Conservation (phyloP, 2,329 filamentous ascomycete genomes). For the Aspergillus sp. region DNA sequence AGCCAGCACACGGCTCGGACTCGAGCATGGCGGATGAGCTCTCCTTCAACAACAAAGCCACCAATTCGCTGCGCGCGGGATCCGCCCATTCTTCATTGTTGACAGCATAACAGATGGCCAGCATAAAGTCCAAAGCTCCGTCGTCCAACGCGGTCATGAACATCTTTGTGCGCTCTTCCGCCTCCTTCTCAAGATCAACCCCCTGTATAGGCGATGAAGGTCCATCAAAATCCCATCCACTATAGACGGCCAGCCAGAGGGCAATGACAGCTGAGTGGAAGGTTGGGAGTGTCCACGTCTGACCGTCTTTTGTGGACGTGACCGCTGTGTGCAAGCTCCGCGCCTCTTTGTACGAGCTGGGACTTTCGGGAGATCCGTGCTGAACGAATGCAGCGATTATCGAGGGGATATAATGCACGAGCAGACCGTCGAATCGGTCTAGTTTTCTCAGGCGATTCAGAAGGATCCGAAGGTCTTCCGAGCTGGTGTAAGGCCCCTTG, state of each 20-base stretch:
- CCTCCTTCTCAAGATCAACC: slow-evolving; percentile 66
- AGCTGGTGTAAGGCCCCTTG: slow-evolving; percentile 68
- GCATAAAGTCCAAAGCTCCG: slow-evolving; percentile 86
- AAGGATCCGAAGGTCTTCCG: slow-evolving; percentile 72
- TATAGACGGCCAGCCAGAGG: slow-evolving; percentile 93
- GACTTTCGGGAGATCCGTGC: slow-evolving; percentile 75
- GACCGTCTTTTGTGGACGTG: slow-evolving; percentile 63
- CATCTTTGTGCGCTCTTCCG: slow-evolving; percentile 66
- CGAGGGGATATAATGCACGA: slow-evolving; percentile 79
- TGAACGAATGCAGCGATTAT: slow-evolving; percentile 73
- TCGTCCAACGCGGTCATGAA: slow-evolving; percentile 80
- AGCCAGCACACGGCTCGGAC: slow-evolving; percentile 64
- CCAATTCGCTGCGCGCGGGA: slow-evolving; percentile 76
- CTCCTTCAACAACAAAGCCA: slow-evolving; percentile 79
- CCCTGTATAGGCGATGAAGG: slow-evolving; percentile 58
- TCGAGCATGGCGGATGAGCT: slow-evolving; percentile 69
- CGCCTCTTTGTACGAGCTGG: slow-evolving; percentile 65
- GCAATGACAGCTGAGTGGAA: slow-evolving; percentile 76
- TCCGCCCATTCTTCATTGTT: slow-evolving; percentile 83
- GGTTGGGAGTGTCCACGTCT: slow-evolving; percentile 69
- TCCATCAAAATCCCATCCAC: slow-evolving; percentile 79
- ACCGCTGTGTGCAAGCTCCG: slow-evolving; percentile 69
- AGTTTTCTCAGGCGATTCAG: slow-evolving; percentile 66
- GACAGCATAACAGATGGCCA: slow-evolving; percentile 79
- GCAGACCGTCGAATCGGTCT: slow-evolving; percentile 72